Base-by-base conservation (phyloP, 768 basidiomycete genomes). In the Mycena epipterygia region DNA sequence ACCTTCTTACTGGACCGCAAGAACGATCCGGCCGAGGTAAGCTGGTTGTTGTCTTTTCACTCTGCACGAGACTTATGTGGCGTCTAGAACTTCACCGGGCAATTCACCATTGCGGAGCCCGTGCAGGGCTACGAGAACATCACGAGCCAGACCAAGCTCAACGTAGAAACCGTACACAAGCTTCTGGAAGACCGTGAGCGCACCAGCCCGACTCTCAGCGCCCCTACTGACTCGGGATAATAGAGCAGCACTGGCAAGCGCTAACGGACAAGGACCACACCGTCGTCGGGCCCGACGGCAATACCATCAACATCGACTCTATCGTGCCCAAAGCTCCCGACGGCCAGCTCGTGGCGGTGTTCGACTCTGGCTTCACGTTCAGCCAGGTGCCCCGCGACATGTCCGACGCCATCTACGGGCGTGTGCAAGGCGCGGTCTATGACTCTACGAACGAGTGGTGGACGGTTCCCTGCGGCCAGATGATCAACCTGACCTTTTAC, bases 321-420 rank as follows among this genome's bases (percentile, higher is more conserved):
- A 79, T 77, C 30, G 91, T 92, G 19, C 74, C 80, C 13, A 79
- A 84, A 33, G 81, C 83, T 1, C 78, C 80, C 30, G 79, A 86
- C 52, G 79, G 79, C 13, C 89, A 89, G 71, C 80, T 88, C 11
- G 91, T 90, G 2, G 87, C 87, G 5, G 83, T 94, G 4, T 81
- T 93, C 33, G 93, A 94, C 76, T 89, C 90, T 5, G 93, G 93
- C 0, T 93, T 91, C 77, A 85, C 90, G 0, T 81, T 93, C 92
- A 46, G 70, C 23, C 64, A 30, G 32, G 73, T 41, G 44, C 74
- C 56, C 60, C 56, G 67, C 69, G 44, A 67, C 53, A 32, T 92
- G 41, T 85, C 90, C 7, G 84, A 90, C 51, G 89, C 87, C 11
- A 87, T 94, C 37, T 95, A 94, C 76, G 80, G 84, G 13, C 74